Conservation (phyloP, 495 filamentous ascomycete species). For the Sordaria brevicollis region DNA sequence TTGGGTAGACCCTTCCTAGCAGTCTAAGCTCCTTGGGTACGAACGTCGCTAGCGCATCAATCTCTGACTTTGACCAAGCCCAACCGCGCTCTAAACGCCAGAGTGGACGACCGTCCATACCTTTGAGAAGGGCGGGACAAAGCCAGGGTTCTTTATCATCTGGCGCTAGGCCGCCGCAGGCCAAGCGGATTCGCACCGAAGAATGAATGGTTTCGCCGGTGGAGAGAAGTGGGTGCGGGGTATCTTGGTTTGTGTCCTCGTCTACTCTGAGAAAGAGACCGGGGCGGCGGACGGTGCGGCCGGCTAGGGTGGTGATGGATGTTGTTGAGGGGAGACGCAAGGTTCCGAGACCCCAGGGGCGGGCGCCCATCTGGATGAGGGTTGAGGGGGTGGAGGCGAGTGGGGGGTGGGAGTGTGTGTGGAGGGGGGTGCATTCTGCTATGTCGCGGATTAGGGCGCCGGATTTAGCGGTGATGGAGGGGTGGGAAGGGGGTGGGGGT, state of each 20-base stretch:
- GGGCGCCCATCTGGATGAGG: constrained; percentile 8
- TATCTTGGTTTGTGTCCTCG: constrained; percentile 22
- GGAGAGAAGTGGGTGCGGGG: constrained; percentile 16
- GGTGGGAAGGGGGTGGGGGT: not conserved
- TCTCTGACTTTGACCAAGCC: not conserved
- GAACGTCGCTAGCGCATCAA: not conserved
- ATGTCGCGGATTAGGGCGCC: not conserved
- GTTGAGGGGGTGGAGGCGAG: not conserved
- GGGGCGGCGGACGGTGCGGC: constrained; percentile 20
- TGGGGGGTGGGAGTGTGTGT: not conserved
- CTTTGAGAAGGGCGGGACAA: constrained; percentile 9
- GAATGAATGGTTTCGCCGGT: constrained; percentile 20
- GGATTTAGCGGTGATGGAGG: not conserved
- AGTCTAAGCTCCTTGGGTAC: constrained; percentile 4
- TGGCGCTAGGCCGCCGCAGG: constrained; percentile 14
- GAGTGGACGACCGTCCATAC: not conserved
- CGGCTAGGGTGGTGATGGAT: constrained; percentile 11
- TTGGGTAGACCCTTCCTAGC: constrained; percentile 7
- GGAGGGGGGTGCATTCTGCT: not conserved
- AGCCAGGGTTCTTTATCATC: constrained; percentile 19
- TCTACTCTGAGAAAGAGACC: constrained; percentile 18
- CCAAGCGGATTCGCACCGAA: constrained; percentile 16
- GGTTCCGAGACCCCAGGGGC: constrained; percentile 17
- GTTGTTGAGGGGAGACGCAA: constrained; percentile 16
- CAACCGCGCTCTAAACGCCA: constrained; percentile 10